These are phyloP conservation scores for Ustilago curta DNA, from an alignment of 1,284 basidiomycete species.

Conservation along the genomic window DNA sequence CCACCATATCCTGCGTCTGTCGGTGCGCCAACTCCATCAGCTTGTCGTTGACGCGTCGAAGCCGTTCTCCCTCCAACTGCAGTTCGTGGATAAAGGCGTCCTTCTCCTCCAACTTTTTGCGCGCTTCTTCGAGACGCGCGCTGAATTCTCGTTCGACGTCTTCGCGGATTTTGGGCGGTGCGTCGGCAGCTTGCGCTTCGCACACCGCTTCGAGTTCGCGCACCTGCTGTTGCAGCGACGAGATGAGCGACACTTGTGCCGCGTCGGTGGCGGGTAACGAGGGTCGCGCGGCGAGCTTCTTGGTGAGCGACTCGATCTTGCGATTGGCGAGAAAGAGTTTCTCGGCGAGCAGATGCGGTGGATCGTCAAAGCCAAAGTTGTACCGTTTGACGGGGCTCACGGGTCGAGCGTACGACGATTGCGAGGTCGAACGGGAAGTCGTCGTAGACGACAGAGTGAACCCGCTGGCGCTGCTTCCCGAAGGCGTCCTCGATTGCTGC, in stretches of 20 bases:
- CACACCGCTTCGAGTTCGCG: conserved; percentile 62
- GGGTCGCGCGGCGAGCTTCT: conserved; percentile 48
- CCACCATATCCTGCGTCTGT: conserved; percentile 55
- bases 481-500: neutral
- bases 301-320: conserved; percentile 43
- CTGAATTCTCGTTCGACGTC: conserved; percentile 61
- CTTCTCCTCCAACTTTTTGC: conserved; percentile 35
- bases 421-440: conserved; percentile 20
- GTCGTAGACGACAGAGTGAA: conserved; percentile 4
- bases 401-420: conserved; percentile 41
- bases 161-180: conserved; percentile 59
- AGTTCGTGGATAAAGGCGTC: conserved; percentile 55
- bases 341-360: conserved; percentile 58
- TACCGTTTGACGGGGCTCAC: conserved; percentile 53
- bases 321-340: conserved; percentile 59
- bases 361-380: conserved; percentile 51
- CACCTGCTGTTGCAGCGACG: conserved; percentile 46
- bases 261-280: conserved; percentile 26
- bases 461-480: conserved; percentile 1
- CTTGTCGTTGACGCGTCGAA: conserved; percentile 43
- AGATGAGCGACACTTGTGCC: conserved; percentile 47
- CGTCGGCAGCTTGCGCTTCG: conserved; percentile 56
- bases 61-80: conserved; percentile 39
- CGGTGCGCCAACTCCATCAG: conserved; percentile 55
- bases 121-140: conserved; percentile 18